These are phyloP conservation scores for Eucalyptus melliodora DNA, from an alignment of 345 rosid species.

Conservation along the genomic window DNA sequence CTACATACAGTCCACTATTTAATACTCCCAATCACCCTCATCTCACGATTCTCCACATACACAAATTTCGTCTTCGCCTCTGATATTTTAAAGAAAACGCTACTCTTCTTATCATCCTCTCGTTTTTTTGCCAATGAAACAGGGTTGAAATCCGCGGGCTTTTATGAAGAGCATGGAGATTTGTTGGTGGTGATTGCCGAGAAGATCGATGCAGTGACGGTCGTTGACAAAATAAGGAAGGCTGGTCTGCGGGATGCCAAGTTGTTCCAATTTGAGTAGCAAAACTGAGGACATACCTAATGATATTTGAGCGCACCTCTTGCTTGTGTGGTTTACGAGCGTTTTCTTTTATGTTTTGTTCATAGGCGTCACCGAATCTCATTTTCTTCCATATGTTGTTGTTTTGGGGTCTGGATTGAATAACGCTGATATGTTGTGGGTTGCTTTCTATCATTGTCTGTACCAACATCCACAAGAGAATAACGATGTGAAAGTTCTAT, in stretches of 20 bases:
- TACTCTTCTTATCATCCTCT: neutral
- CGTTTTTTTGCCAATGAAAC: neutral
- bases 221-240: neutral
- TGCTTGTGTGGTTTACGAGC: neutral
- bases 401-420: neutral
- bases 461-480: neutral
- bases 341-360: neutral
- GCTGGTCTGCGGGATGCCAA: neutral
- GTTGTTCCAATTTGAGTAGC: neutral
- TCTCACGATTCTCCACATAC: neutral
- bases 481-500: neutral
- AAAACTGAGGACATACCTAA: neutral
- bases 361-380: neutral
- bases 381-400: neutral
- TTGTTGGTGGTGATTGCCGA: neutral
- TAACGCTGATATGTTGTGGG: neutral
- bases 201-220: neutral
- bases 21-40: neutral
- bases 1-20: neutral
- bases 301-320: neutral
- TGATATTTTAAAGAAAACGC: neutral
- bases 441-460: neutral
- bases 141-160: neutral
- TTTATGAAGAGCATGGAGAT: neutral
- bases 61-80: neutral